Conservation (phyloP, 2,329 filamentous ascomycete species). For the Aspergillus niger region DNA sequence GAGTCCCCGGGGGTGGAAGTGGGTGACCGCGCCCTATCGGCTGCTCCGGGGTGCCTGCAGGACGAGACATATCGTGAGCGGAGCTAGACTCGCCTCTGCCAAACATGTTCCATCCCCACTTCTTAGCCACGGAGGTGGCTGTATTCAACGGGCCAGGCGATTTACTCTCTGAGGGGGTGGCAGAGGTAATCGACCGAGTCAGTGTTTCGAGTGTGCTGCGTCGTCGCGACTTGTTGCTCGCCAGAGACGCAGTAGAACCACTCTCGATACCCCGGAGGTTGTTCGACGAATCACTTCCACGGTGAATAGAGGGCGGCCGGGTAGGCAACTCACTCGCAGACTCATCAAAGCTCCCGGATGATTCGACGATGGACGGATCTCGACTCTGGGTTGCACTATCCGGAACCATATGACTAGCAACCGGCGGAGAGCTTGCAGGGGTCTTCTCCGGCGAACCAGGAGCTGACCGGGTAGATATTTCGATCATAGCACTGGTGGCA, state of each 20-base stretch:
- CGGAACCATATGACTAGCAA: slow-evolving; percentile 38
- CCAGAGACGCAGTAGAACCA: slow-evolving; percentile 29
- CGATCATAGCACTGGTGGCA: slow-evolving; percentile 67
- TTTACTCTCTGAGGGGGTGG: slow-evolving; percentile 36
- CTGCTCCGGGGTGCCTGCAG: slow-evolving; percentile 56
- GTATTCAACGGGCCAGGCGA: slow-evolving; percentile 48
- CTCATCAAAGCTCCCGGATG: slow-evolving; percentile 31
- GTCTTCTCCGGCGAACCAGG: slow-evolving; percentile 56
- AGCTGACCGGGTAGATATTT: slow-evolving; percentile 64
- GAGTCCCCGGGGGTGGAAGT: slow-evolving; percentile 76
- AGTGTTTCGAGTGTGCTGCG: slow-evolving; percentile 35
- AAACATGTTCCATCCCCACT: slow-evolving; percentile 59
- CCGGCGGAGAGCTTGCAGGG: slow-evolving; percentile 47
- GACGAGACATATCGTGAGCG: slow-evolving; percentile 43
- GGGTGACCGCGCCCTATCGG: slow-evolving; percentile 83
- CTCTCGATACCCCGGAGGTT: slow-evolving; percentile 24
- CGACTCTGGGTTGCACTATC: slow-evolving; percentile 42
- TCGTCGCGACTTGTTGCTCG: slow-evolving; percentile 31
- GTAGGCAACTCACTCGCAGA: slow-evolving; percentile 24
- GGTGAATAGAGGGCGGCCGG: slow-evolving; percentile 33
- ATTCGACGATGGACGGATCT: slow-evolving; percentile 56
- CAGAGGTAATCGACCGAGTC: slow-evolving; percentile 28
- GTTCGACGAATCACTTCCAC: slow-evolving; percentile 26
- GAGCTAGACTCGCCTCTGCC: slow-evolving; percentile 43
- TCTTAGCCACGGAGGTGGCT: slow-evolving; percentile 60